Base-by-base conservation (phyloP, 495 filamentous ascomycete genomes). In the Arthonia radiata region DNA sequence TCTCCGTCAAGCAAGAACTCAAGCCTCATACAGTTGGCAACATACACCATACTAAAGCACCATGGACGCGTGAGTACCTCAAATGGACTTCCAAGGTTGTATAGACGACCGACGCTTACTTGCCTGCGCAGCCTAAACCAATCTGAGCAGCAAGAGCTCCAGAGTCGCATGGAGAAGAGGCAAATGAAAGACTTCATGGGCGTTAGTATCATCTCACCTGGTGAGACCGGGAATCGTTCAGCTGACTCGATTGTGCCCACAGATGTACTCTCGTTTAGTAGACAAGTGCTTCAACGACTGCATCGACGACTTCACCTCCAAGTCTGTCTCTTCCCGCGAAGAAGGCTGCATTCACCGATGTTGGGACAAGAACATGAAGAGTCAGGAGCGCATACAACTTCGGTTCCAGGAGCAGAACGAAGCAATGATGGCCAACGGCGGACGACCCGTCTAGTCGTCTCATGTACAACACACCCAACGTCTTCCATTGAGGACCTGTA, bases 141-240 rank as follows among this genome's bases (percentile, higher is more conserved):
- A 38, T 48, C 70, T 31, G 86, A 99, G 54, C 74, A 81, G 54
- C 71, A 75, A 49, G 79, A 94, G 60, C 72, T 99, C 47, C 67
- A 83, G 41, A 41, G 59, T 48, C 76, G 83, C 50, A 77, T 94
- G 63, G 77, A 94, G 57, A 71, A 71, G 52, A 82, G 81, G 53
- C 86, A 99, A 57, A 71, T 94, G 64, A 91, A 91, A 57, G 83
- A 93, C 36, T 93, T 97, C 47, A 90, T 93, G 74, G 74, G 62
- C 37, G 86, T 94, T 64, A 32, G 56, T 48, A 58, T 59, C 6
- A 25, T 17, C 18, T n/a, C 16, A 14, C 14, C n/a, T 27, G 2
- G 13, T 11, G 8, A 28, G 27, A 13, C n/a, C 22, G 22, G n/a
- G n/a, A n/a, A n/a, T n/a, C n/a, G n/a, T n/a, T n/a, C n/a, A n/a